Evolutionary conservation across 2,329 filamentous ascomycete genomes (phyloP).

Genomic region (Phaeoacremonium minimum): DNA sequence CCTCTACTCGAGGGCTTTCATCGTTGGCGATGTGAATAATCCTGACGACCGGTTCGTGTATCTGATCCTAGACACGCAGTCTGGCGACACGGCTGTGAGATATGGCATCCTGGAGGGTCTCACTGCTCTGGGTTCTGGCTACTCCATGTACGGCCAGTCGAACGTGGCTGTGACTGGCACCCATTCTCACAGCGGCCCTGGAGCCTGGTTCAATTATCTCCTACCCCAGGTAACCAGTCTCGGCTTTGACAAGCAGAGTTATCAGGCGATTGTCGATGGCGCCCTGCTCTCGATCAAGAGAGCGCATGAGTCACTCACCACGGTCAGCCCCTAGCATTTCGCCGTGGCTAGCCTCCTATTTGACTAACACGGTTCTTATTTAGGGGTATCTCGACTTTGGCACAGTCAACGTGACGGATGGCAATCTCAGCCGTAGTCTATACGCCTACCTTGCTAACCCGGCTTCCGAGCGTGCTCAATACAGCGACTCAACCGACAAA

Average conservation of each 20-base stretch:
- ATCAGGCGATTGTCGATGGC: conserved; percentile 83
- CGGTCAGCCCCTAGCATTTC: conserved; percentile 22
- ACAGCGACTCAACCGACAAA: conserved; percentile 64
- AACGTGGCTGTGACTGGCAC: conserved; percentile 91
- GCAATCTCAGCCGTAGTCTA: conserved; percentile 79
- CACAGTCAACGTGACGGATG: conserved; percentile 54
- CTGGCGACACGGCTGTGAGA: conserved; percentile 83
- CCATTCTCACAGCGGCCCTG: conserved; percentile 87
- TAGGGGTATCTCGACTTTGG: conserved; percentile 67
- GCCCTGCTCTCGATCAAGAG: conserved; percentile 74
- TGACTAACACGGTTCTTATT: conserved; percentile 20
- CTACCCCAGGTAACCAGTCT: conserved; percentile 85
- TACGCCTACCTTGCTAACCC: conserved; percentile 85
- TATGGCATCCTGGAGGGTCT: conserved; percentile 82
- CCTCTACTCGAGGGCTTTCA: conserved; percentile 85
- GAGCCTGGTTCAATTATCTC: conserved; percentile 91
- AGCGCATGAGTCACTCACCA: conserved; percentile 66
- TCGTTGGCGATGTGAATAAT: conserved; percentile 65
- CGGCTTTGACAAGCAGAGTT: conserved; percentile 83
- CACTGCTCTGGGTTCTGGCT: conserved; percentile 63
- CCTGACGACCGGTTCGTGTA: conserved; percentile 77
- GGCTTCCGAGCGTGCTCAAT: conserved; percentile 62
- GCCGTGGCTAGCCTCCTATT: conserved; percentile 9
- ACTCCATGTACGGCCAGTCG: conserved; percentile 68
- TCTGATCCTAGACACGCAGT: conserved; percentile 79